phyloP scores from a whole-genome alignment of 306 rosid species.

The Calophaca sinica region DNA sequence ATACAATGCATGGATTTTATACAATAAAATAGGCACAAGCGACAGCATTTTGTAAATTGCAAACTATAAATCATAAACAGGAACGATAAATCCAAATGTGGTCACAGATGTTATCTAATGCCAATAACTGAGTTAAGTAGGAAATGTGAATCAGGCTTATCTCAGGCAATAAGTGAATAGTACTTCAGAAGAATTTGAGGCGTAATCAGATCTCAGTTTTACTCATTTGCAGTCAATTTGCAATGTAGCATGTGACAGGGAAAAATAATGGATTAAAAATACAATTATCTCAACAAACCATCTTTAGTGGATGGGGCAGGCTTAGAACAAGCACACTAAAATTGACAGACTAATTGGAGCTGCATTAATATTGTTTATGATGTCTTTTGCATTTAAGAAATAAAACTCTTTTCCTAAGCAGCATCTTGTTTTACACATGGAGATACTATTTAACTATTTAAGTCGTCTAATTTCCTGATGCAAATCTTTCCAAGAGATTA shows the following conservation, averaged over 20 bases:
- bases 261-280: slow-evolving; percentile 7
- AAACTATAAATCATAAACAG: slow-evolving; percentile 34
- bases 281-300: slow-evolving; percentile 32
- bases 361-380: background rate
- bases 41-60: slow-evolving; percentile 30
- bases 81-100: slow-evolving; percentile 47
- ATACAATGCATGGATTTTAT: slow-evolving; percentile 31
- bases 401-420: too few relatives aligned
- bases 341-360: background rate
- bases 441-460: background rate
- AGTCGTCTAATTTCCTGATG: background rate
- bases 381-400: slow-evolving; percentile 24
- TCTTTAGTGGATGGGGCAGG: background rate
- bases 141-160: slow-evolving; percentile 35
- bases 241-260: slow-evolving; percentile 31
- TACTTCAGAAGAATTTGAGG: slow-evolving; percentile 33
- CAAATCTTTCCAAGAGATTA: background rate
- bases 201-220: slow-evolving; percentile 39
- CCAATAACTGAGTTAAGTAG: slow-evolving; percentile 3
- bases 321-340: slow-evolving; percentile 9
- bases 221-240: slow-evolving; percentile 13
- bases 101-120: slow-evolving; percentile 41
- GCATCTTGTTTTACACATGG: too few relatives aligned
- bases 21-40: slow-evolving; percentile 15
- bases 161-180: slow-evolving; percentile 38